Evolutionary conservation across 805 yeast species (phyloP).

Genomic region (Kodamaea neixiangensis): DNA sequence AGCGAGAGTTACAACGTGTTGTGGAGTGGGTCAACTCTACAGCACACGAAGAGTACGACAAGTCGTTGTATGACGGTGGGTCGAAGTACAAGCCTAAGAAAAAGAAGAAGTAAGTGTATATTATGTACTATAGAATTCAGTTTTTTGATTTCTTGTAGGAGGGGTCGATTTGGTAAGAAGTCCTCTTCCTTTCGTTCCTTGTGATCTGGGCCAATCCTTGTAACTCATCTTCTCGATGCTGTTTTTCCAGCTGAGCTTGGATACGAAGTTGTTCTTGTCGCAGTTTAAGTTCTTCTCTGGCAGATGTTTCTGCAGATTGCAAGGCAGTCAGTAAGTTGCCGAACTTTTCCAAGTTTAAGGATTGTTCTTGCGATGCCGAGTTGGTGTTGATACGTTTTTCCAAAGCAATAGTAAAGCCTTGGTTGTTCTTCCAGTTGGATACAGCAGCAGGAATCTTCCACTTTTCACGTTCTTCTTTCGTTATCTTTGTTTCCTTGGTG

Average conservation of each 20-base stretch:
- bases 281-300: conserved; percentile 28
- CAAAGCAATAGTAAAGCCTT: conserved; percentile 80
- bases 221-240: conserved; percentile 30
- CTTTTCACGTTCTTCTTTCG: conserved; percentile 70
- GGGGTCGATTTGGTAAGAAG: background rate
- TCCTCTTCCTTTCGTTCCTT: conserved; percentile 23
- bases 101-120: conserved; percentile 3
- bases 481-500: conserved; percentile 44
- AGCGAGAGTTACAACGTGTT: conserved; percentile 48
- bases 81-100: conserved; percentile 31
- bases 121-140: background rate
- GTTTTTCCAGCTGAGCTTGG: conserved; percentile 27
- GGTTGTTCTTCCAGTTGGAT: conserved; percentile 94
- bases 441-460: conserved; percentile 92
- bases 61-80: conserved; percentile 59
- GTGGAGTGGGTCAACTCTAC: conserved; percentile 63
- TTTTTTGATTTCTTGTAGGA: background rate
- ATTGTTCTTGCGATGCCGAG: conserved; percentile 32
- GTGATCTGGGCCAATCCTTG: conserved; percentile 25
- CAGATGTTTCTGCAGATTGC: conserved; percentile 38
- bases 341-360: conserved; percentile 57
- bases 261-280: conserved; percentile 21
- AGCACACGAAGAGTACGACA: conserved; percentile 54
- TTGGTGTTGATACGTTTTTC: conserved; percentile 60
- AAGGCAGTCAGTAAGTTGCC: conserved; percentile 69